Evolutionary conservation across 83 land plant genomes (phyloP).

Genomic region (Diphasiastrum complanatum): DNA sequence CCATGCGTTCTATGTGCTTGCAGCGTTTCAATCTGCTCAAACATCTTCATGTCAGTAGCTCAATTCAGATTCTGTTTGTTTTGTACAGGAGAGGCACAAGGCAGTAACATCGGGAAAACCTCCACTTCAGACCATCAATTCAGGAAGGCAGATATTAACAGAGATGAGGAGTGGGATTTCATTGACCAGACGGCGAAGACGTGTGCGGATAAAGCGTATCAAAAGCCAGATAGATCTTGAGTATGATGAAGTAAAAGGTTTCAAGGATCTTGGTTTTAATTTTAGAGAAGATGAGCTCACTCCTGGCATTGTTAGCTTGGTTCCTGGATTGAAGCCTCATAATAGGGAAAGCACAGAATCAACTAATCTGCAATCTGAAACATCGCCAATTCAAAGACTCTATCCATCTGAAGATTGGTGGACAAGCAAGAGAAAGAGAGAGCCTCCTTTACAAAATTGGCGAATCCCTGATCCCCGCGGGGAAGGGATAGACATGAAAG

Average conservation of each 20-base stretch:
- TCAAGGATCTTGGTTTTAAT: constrained; percentile 29
- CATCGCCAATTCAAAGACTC: constrained; percentile 21
- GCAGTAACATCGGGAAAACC: no score
- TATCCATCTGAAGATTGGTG: constrained; percentile 55
- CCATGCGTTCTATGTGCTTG: no score
- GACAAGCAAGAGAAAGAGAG: constrained; percentile 29
- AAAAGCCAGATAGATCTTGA: no score
- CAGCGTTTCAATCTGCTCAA: no score
- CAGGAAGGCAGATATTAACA: no score
- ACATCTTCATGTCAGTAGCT: no score
- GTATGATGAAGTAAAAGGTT: constrained; percentile 43
- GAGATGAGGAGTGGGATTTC: no score
- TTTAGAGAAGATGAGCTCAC: constrained; percentile 8
- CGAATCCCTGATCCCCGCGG: constrained; percentile 15
- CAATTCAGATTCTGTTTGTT: no score
- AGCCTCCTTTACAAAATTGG: constrained; percentile 31
- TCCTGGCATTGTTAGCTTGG: constrained; percentile 27
- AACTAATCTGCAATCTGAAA: not conserved
- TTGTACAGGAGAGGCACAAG: no score
- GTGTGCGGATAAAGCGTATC: no score
- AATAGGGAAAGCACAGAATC: not conserved
- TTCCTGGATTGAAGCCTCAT: constrained; percentile 36
- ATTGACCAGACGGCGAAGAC: no score
- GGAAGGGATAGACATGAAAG: constrained; percentile 41
- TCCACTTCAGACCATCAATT: no score